Conservation (phyloP, 164 flowering plant genomes). For the Tetrastigma voinierianum region DNA sequence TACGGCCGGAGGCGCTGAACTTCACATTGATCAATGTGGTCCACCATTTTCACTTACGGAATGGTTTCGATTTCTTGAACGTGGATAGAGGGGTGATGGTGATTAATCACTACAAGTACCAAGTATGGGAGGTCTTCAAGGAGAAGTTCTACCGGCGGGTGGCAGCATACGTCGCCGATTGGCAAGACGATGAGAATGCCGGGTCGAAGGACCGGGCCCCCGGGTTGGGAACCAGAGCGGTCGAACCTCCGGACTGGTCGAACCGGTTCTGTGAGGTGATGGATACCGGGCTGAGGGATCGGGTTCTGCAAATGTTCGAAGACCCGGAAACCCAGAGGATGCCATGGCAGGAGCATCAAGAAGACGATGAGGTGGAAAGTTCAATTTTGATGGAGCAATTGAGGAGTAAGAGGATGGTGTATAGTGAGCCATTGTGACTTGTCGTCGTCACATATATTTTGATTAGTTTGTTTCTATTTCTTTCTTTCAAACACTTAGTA, state of each 20-base stretch:
- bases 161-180: conserved; percentile 83
- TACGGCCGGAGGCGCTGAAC: conserved; percentile 63
- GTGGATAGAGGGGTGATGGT: conserved; percentile 35
- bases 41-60: conserved; percentile 71
- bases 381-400: neutral
- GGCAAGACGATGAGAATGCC: conserved; percentile 62
- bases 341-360: conserved; percentile 60
- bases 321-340: conserved; percentile 32
- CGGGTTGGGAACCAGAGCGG: conserved; percentile 72
- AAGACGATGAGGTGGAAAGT: conserved; percentile 10
- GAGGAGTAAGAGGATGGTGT: neutral
- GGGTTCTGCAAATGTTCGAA: conserved; percentile 34
- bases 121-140: conserved; percentile 88
- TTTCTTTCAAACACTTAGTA: no score
- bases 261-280: conserved; percentile 69
- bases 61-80: conserved; percentile 36
- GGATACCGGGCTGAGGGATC: conserved; percentile 57
- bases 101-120: conserved; percentile 87
- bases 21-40: conserved; percentile 68
- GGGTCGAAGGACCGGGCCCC: conserved; percentile 90
- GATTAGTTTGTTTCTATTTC: conserved; percentile 6
- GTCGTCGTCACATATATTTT: neutral
- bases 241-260: conserved; percentile 79
- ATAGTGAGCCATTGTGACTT: neutral
- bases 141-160: conserved; percentile 79